Conservation (phyloP, 805 yeast genomes). For the Sugiyamaella smithiae region DNA sequence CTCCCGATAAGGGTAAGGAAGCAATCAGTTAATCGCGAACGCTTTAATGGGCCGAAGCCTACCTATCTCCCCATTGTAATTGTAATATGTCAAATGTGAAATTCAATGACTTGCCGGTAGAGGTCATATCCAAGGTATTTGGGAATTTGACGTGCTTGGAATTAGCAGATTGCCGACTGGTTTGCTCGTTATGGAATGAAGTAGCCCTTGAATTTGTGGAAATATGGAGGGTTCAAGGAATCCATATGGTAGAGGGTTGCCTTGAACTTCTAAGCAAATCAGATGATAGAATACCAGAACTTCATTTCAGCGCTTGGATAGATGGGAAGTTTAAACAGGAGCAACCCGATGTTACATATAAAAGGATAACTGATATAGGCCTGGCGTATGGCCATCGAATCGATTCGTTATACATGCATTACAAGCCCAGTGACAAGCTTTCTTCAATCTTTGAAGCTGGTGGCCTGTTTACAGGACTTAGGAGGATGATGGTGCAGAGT, state of each 20-base stretch:
- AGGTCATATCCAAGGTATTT: neutral
- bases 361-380: neutral
- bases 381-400: neutral
- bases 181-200: neutral
- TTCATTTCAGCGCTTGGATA: constrained; percentile 3
- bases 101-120: neutral
- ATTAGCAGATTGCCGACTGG: neutral
- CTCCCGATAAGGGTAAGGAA: no score
- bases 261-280: neutral
- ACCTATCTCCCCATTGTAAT: no score
- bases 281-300: neutral
- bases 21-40: no score
- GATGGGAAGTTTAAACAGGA: neutral
- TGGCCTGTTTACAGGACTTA: neutral
- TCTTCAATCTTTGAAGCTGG: constrained; percentile 1
- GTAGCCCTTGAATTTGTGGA: neutral
- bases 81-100: neutral
- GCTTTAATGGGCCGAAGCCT: no score
- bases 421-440: constrained; percentile 2
- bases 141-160: neutral
- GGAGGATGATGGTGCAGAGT: constrained; percentile 5
- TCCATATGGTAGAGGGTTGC: neutral
- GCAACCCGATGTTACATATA: neutral
- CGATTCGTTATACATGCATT: neutral
- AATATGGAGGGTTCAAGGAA: neutral